Conservation (phyloP, 108 stramenopile genomes). For the Bacterosira constricta region DNA sequence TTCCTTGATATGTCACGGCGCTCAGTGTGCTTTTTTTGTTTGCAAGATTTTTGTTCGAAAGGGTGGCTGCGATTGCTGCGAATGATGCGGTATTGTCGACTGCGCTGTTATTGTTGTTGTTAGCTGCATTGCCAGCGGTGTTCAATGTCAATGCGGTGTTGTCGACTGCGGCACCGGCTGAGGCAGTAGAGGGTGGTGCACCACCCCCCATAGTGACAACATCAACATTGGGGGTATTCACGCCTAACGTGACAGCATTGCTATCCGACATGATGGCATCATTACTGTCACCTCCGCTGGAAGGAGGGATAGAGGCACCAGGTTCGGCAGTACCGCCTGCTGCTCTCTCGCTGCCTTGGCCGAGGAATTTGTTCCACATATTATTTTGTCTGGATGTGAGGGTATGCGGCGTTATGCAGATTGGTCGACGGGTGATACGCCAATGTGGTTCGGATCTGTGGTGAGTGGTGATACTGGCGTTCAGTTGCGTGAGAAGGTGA, state of each 20-base stretch:
- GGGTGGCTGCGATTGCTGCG: no score
- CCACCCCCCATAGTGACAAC: neutral
- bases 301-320: no score
- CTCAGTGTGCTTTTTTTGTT: no score
- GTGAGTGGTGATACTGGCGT: no score
- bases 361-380: slow-evolving; percentile 7
- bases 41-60: no score
- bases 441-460: no score
- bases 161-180: neutral
- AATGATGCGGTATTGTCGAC: neutral
- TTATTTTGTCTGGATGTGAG: no score
- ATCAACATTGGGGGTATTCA: neutral
- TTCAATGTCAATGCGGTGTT: neutral
- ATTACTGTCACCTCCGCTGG: neutral
- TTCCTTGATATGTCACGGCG: no score
- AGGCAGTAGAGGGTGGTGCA: neutral
- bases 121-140: neutral
- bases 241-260: neutral
- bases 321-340: neutral
- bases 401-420: no score
- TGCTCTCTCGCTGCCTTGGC: neutral
- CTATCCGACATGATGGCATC: neutral
- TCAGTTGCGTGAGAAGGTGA: no score
- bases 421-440: no score
- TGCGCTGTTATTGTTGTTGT: neutral